Conservation (phyloP, 2,329 filamentous ascomycete species). For the Sporothrix pallida region DNA sequence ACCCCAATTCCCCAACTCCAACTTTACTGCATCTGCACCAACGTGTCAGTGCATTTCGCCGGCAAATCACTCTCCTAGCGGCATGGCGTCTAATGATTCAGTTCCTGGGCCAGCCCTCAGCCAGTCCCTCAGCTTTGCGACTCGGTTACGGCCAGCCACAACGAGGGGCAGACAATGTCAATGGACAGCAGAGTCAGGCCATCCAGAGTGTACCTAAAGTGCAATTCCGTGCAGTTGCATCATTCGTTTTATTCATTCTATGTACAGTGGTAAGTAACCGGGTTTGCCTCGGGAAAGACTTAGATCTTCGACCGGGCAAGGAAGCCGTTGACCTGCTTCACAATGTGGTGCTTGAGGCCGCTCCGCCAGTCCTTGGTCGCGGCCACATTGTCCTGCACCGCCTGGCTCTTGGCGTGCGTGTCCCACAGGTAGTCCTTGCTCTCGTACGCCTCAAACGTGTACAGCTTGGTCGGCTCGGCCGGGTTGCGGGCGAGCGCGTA, state of each 20-base stretch:
- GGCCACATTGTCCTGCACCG: slow-evolving; percentile 40
- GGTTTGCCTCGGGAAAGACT: background rate
- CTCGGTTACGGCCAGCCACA: background rate
- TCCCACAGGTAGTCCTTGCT: slow-evolving; percentile 41
- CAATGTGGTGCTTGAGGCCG: slow-evolving; percentile 39
- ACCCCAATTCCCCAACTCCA: background rate
- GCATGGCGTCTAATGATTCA: slow-evolving; percentile 9
- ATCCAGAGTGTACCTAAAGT: no score
- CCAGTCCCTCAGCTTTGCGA: background rate
- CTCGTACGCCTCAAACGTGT: slow-evolving; percentile 42
- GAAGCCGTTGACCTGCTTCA: slow-evolving; percentile 41
- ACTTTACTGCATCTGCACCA: background rate
- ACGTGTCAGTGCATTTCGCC: background rate
- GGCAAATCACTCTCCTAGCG: slow-evolving; percentile 12
- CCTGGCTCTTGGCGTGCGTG: slow-evolving; percentile 42
- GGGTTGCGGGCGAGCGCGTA: slow-evolving; percentile 41
- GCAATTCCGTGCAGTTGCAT: background rate
- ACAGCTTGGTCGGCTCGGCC: slow-evolving; percentile 38
- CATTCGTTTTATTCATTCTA: slow-evolving; percentile 3
- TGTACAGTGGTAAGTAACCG: background rate
- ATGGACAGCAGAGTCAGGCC: no score
- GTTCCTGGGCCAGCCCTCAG: background rate
- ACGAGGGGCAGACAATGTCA: background rate
- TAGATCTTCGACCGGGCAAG: slow-evolving; percentile 31
- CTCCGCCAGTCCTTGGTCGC: slow-evolving; percentile 40